These are phyloP conservation scores for Fistulinella cinereoalba DNA, from an alignment of 1,284 basidiomycete genomes.

Conservation along the genomic window DNA sequence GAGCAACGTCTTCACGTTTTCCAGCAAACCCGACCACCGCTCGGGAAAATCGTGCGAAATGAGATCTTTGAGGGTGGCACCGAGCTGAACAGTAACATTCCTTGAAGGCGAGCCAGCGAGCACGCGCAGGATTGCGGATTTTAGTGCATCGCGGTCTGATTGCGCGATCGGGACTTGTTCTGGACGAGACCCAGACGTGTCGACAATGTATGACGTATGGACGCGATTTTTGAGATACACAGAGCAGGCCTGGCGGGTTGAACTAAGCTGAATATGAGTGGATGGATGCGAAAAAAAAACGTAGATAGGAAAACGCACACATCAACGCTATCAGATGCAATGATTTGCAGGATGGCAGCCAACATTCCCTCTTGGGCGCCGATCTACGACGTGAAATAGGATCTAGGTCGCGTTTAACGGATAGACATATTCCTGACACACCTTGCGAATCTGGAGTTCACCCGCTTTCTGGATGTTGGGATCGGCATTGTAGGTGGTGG, in stretches of 20 bases:
- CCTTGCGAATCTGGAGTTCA: constrained; percentile 83
- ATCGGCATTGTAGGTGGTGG: constrained; percentile 77
- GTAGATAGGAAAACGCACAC: constrained; percentile 58
- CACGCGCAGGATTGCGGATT: constrained; percentile 61
- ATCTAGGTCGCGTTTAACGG: constrained; percentile 79
- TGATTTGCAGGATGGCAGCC: constrained; percentile 71
- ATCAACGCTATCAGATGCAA: constrained; percentile 68
- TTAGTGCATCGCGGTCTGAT: constrained; percentile 69
- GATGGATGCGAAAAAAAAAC: background rate
- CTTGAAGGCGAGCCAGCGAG: constrained; percentile 65
- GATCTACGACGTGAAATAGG: constrained; percentile 63
- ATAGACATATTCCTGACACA: constrained; percentile 66
- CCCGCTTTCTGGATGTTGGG: constrained; percentile 80
- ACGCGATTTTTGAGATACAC: constrained; percentile 88
- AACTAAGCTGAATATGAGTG: constrained; percentile 39
- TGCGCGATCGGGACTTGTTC: constrained; percentile 59
- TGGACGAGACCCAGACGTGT: constrained; percentile 44
- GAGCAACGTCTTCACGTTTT: constrained; percentile 61
- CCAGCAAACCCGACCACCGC: constrained; percentile 65
- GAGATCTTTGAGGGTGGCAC: constrained; percentile 65
- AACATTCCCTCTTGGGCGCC: constrained; percentile 77
- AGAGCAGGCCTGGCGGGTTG: constrained; percentile 74
- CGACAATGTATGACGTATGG: constrained; percentile 56
- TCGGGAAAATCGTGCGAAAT: constrained; percentile 74
- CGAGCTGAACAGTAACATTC: constrained; percentile 72